Evolutionary conservation across 495 filamentous ascomycete genomes (phyloP), one percentile per base, ranked within the genome.

Genomic region (Bacidia rubella): DNA sequence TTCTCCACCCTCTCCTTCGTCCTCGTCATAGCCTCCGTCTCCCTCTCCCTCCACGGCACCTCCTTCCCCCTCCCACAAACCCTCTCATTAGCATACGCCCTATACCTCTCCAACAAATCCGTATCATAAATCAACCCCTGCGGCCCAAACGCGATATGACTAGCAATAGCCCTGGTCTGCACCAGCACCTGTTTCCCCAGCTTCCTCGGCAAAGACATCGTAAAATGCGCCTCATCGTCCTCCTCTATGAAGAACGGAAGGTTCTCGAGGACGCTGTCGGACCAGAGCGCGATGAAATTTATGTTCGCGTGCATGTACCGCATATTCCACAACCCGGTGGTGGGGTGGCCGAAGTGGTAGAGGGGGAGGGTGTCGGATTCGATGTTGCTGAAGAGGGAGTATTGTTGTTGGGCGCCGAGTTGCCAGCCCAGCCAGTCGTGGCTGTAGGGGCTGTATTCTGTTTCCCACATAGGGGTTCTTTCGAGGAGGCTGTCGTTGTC

Each of bases 1-100:
- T 27, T 46, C 67, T 69, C 40, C 80, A 65, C 50, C 70, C 19
- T n/a, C 1, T 20, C 27, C 10, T 17, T 35, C 27, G n/a, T 11
- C 47, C 32, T n/a, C 1, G 22, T n/a, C 25, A 11, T 38, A 4
- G 15, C 27, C 27, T 23, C 47, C 5, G n/a, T 20, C 1, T 50
- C 29, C 47, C 10, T 17, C 26, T 38, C 26, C 3, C 2, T 1
- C 15, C n/a, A 21, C 21, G 26, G 47, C 24, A 32, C 11, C 47
- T 50, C n/a, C 2, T 38, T 21, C 26, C 20, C n/a, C 24, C 26
- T 35, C 19, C 9, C 11, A 38, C 56, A 58, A 15, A 55, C 53
- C 19, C 42, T 19, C 32, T 61, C 59, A 29, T 55, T 49, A 12
- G 56, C 59, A 23, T 52, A 56, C 3, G 42, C 51, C 23, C 26